Evolutionary conservation across 192 early-diverging fungal species (phyloP), one percentile per base, ranked within the genome.

Genomic region (Podila horticola): DNA sequence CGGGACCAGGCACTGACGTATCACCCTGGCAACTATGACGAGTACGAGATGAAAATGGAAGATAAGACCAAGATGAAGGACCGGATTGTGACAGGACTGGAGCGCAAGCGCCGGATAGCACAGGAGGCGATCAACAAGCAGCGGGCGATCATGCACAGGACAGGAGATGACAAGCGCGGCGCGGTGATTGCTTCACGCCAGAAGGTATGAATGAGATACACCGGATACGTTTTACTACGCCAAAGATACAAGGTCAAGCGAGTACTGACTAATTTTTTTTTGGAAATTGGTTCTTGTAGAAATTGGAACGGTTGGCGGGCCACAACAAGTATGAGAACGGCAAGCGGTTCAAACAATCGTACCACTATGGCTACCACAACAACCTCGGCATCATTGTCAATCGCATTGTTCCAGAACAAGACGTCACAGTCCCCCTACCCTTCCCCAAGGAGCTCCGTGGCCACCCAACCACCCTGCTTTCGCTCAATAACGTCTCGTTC

Each of bases 11-110:
- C 86, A 67, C 86, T 97, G 41, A 84, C 74, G 0, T 96, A 96
- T 83, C 90, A 93, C 66, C 84, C 85, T 30, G 96, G 96, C 49
- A 97, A 96, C 86, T 98, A 93, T 85, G 91, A 94, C 62, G 94
- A 95, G 64, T 97, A 90, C 69, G 88, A 93, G 72, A 82, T 89
- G 83, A 92, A 91, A 58, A 84, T 87, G 58, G 93, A 94, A 62
- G 91, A 96, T 59, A 86, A 91, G 64, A 85, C 85, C 38, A 84
- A 88, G 59, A 88, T 89, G 74, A 92, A 94, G 72, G 87, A 92
- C 71, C 85, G 90, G 38, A 85, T 91, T 70, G 76, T 81, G 3
- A 86, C 88, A 33, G 87, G 86, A 4, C 77, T 90, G 26, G 91
- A 94, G 64, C 93, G 91, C 68, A 89, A 93, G 71, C 86, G 88